Conservation (phyloP, 768 basidiomycete genomes). For the Suillus discolor region DNA sequence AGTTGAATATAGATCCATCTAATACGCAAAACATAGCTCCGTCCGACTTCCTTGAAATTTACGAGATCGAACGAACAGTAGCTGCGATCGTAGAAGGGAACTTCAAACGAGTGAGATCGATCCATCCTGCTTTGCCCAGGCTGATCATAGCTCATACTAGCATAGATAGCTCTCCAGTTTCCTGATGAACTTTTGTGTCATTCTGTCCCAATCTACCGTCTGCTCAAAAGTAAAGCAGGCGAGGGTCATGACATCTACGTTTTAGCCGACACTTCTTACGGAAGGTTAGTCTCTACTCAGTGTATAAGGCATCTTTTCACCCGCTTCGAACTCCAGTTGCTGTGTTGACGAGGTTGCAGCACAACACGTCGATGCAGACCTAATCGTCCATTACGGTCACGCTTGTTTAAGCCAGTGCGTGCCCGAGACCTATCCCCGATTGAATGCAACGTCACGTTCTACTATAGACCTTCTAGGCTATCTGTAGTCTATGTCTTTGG, state of each 20-base stretch:
- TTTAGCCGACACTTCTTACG: conserved; percentile 97
- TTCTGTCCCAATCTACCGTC: conserved; percentile 81
- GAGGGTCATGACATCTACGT: conserved; percentile 70
- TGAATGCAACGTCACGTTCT: conserved; percentile 1
- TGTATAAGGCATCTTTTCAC: conserved; percentile 9
- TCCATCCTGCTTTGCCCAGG: background rate
- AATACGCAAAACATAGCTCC: conserved; percentile 26
- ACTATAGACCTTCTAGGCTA: conserved; percentile 74
- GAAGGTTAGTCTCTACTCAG: conserved; percentile 61
- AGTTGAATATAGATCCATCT: conserved; percentile 45
- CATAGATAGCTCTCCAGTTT: conserved; percentile 88
- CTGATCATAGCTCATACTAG: background rate
- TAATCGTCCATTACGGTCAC: conserved; percentile 93
- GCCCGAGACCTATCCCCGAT: background rate
- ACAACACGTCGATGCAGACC: conserved; percentile 90
- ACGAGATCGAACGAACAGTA: conserved; percentile 73
- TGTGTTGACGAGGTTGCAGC: conserved; percentile 97
- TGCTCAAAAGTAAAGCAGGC: conserved; percentile 55
- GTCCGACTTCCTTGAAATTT: conserved; percentile 61
- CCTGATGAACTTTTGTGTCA: conserved; percentile 90
- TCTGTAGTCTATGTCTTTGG: conserved; percentile 94
- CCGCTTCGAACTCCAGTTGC: conserved; percentile 50
- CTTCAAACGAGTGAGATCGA: conserved; percentile 65
- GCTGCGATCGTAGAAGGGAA: conserved; percentile 58
- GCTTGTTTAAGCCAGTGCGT: conserved; percentile 92